Conservation (phyloP, 805 yeast species). For the Metschnikowia continentalis region DNA sequence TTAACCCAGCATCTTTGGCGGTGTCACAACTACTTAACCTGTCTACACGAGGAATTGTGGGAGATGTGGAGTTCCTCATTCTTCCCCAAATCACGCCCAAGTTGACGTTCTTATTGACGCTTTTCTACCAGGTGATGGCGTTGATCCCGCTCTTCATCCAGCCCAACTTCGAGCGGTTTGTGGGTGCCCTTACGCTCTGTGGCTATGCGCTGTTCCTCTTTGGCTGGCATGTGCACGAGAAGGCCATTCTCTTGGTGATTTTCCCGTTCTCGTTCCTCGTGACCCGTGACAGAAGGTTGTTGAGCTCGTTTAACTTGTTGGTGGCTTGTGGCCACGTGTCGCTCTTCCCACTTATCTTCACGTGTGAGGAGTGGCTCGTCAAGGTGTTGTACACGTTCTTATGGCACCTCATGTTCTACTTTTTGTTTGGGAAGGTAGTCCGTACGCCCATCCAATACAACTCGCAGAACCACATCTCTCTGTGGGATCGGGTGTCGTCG, state of each 20-base stretch:
- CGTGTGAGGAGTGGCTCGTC: constrained; percentile 73
- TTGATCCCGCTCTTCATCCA: constrained; percentile 62
- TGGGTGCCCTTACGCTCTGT: constrained; percentile 83
- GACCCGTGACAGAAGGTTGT: constrained; percentile 62
- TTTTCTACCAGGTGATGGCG: constrained; percentile 80
- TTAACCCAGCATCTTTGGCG: constrained; percentile 40
- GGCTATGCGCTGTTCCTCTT: constrained; percentile 88
- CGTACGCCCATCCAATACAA: constrained; percentile 43
- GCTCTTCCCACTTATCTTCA: constrained; percentile 79
- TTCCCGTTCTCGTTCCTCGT: constrained; percentile 83
- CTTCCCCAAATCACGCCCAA: constrained; percentile 79
- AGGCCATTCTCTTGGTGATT: constrained; percentile 86
- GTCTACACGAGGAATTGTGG: constrained; percentile 82
- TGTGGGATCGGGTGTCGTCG: constrained; percentile 62
- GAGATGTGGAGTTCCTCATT: constrained; percentile 78
- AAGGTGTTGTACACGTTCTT: constrained; percentile 74
- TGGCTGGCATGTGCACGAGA: constrained; percentile 99
- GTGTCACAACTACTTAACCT: constrained; percentile 28
- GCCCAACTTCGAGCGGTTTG: constrained; percentile 73
- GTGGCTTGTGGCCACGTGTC: constrained; percentile 82
- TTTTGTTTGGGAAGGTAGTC: constrained; percentile 68
- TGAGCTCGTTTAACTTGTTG: constrained; percentile 67
- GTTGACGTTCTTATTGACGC: constrained; percentile 70
- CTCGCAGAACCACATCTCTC: constrained; percentile 13
- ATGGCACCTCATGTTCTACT: constrained; percentile 78